Conservation (phyloP, 768 basidiomycete genomes). For the Kwoniella mangroviensis region DNA sequence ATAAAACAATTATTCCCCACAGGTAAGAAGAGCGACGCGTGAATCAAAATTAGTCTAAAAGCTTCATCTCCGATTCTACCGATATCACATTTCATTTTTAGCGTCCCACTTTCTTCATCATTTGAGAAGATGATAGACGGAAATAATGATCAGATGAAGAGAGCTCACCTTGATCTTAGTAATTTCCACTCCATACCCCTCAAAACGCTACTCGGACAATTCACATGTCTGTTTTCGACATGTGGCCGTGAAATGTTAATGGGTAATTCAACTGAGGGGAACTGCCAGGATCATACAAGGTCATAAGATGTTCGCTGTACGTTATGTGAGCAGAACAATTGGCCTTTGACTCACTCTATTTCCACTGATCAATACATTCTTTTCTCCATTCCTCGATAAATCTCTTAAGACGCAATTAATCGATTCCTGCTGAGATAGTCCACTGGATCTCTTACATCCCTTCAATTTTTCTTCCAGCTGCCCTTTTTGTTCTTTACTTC, state of each 20-base stretch:
- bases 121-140: neutral
- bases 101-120: neutral
- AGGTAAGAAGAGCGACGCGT: constrained; percentile 74
- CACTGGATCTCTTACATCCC: neutral
- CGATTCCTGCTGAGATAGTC: constrained; percentile 44
- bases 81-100: neutral
- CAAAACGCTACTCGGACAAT: constrained; percentile 43
- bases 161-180: constrained; percentile 10
- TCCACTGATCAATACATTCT: constrained; percentile 38
- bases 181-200: constrained; percentile 16
- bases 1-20: constrained; percentile 83
- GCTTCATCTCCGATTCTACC: constrained; percentile 74
- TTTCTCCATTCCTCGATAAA: constrained; percentile 17
- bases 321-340: neutral
- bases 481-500: neutral
- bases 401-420: constrained; percentile 46
- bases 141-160: neutral
- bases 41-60: constrained; percentile 76
- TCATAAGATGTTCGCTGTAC: constrained; percentile 3
- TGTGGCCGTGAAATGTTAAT: constrained; percentile 46
- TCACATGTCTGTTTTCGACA: constrained; percentile 47
- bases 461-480: neutral
- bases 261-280: constrained; percentile 26
- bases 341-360: constrained; percentile 27
- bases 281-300: neutral